Evolutionary conservation across 495 filamentous ascomycete genomes (phyloP), one percentile per base, ranked within the genome.

Genomic region (Lindgomyces ingoldianus): DNA sequence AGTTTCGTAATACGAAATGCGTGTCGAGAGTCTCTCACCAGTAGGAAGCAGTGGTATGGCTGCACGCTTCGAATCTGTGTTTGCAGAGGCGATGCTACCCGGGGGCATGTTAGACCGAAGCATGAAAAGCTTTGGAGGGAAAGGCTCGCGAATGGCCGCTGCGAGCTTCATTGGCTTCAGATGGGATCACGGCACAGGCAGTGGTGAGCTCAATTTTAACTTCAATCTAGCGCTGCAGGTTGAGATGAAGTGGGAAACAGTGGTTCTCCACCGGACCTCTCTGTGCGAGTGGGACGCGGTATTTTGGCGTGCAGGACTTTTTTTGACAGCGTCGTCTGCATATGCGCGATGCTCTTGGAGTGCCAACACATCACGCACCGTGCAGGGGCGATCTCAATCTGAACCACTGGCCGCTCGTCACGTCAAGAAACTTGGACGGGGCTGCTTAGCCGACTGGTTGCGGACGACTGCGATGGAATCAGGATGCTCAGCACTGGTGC

Each of bases 321-420:
- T 41, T 59, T 59, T 64, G 59, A 64, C 61, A 69, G 56, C 49
- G 18, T 16, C 14, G 22, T 45, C 52, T 65, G 62, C 67, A 65
- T 63, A 66, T 57, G 64, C 51, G 58, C 57, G 64, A 61, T 36
- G 42, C 27, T 61, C 48, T 61, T 62, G 57, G 57, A 62, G 36
- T 69, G 67, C 56, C 62, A 66, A 62, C 57, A 50, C 67, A 62
- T 66, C 56, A 64, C 41, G 49, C 60, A 64, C 67, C 36, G 48
- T 30, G 46, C 61, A 57, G 56, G 67, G 67, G 36, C 61, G 56
- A 61, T 55, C 55, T 21, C 22, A 33, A 42, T 47, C 21, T 29
- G 36, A 44, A 56, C 48, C 14, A 39, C 60, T 48, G 60, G 55
- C 60, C 60, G 56, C 59, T 59, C 22, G 55, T 11, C 33, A n/a